Base-by-base conservation (phyloP, 441 rosid species). In the Adansonia rubrostipa region DNA sequence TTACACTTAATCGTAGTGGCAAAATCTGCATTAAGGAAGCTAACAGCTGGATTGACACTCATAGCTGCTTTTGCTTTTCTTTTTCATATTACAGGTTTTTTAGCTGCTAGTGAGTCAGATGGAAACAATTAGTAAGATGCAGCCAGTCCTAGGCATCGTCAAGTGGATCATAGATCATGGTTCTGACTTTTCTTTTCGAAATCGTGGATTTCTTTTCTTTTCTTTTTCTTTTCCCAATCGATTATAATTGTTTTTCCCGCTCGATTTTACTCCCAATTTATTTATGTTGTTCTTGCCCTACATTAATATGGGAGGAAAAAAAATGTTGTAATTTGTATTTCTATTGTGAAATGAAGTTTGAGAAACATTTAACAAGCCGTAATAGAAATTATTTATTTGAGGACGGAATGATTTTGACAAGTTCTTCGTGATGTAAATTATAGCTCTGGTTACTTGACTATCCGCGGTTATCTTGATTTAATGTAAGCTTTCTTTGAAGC, bases 151-250 rank as follows among this genome's bases (percentile, higher is more conserved):
- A 20, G 24, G 15, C 85, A 62, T 61, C 73, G 28, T 4, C 22
- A 33, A 53, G 78, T 75, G 82, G 53, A 79, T 79, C 72, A 73
- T 80, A 80, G 74, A 80, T 76, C 77, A 57, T 66, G 77, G 83
- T 77, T 77, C 82, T 80, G 84, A 79, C 80, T 75, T 76, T 48
- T 80, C 73, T 78, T 82, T 71, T 77, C 54, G 61, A 76, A 87
- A 82, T 68, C 86, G 90, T 85, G 86, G 85, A 84, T 83, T 24
- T 17, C 60, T 42, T 53, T 45, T 54, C 19, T 51, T 51, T 51
- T 51, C 1, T 14, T 4, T 51, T 51, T 51, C 5, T 54, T 67
- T 42, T 57, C 50, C 4, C 5, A 60, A 48, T 51, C 74, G 50
- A 22, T 51, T 28, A 40, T 8, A 4, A 15, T 75, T 60, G 45